Evolutionary conservation across 345 rosid species (phyloP).

Genomic region (Firmiana major): DNA sequence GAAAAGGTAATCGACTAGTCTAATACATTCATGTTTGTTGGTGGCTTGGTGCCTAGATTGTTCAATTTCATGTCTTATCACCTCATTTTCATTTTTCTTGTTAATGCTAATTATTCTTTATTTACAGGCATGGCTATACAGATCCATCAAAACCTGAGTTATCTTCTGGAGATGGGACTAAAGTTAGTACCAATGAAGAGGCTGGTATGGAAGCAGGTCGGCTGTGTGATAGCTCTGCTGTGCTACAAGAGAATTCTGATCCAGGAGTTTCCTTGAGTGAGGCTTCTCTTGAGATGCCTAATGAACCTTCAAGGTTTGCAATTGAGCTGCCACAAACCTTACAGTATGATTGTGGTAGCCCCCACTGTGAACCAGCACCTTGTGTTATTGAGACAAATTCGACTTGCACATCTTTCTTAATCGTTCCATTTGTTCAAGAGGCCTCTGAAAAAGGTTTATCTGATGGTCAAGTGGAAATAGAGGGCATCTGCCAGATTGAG

Average conservation of each 20-base stretch:
- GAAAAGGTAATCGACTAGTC: conserved; percentile 45
- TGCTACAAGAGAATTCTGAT: conserved; percentile 42
- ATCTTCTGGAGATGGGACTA: conserved; percentile 33
- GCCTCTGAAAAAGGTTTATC: conserved; percentile 33
- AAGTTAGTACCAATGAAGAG: conserved; percentile 23
- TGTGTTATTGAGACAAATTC: conserved; percentile 23
- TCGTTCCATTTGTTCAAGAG: conserved; percentile 35
- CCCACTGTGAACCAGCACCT: conserved; percentile 32
- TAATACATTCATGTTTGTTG: background rate
- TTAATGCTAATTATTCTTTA: background rate
- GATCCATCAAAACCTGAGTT: conserved; percentile 41
- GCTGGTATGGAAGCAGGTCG: conserved; percentile 23
- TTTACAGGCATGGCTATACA: conserved; percentile 42
- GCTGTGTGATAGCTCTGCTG: conserved; percentile 31
- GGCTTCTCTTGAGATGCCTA: conserved; percentile 39
- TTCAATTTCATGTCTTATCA: background rate
- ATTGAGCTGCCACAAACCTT: conserved; percentile 45
- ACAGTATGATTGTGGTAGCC: conserved; percentile 58
- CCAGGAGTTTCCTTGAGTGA: conserved; percentile 41
- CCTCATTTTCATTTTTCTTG: background rate
- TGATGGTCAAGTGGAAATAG: conserved; percentile 22
- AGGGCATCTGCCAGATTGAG: conserved; percentile 29
- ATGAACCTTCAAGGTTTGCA: conserved; percentile 36
- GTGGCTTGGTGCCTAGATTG: background rate
- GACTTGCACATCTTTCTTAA: conserved; percentile 26